phyloP scores from a whole-genome alignment of 2,329 filamentous ascomycete species.

The Diaporthe longicolla region DNA sequence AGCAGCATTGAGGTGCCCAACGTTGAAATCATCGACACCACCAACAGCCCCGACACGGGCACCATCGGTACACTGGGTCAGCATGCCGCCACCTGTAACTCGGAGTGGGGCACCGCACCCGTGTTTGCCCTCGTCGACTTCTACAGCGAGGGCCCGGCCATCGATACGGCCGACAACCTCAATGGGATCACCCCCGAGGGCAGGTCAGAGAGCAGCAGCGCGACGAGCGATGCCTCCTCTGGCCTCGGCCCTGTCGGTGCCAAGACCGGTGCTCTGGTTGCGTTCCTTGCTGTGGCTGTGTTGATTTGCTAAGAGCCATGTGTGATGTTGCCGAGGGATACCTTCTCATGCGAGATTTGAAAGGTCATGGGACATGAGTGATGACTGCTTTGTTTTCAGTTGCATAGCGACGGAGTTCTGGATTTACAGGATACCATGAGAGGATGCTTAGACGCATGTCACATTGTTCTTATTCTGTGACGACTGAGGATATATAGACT shows the following conservation, averaged over 20 bases:
- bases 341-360: not conserved
- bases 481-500: not conserved
- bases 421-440: constrained; percentile 12
- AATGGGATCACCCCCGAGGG: constrained; percentile 65
- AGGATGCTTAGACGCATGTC: not conserved
- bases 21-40: constrained; percentile 70
- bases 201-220: constrained; percentile 42
- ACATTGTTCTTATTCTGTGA: not conserved
- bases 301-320: constrained; percentile 52
- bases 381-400: constrained; percentile 16
- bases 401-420: constrained; percentile 51
- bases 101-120: constrained; percentile 74
- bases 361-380: constrained; percentile 5
- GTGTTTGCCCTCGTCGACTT: constrained; percentile 86
- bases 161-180: constrained; percentile 77
- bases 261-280: constrained; percentile 57
- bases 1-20: constrained; percentile 73
- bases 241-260: constrained; percentile 36
- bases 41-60: constrained; percentile 74
- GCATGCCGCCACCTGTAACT: constrained; percentile 67
- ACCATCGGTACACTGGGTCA: constrained; percentile 66
- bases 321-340: not conserved
- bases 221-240: constrained; percentile 41
- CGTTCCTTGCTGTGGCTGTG: constrained; percentile 59
- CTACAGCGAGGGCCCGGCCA: constrained; percentile 79